Evolutionary conservation across 352 stramenopile genomes (phyloP), one percentile per base, ranked within the genome.

Genomic region (Globisporangium acanthophoron): DNA sequence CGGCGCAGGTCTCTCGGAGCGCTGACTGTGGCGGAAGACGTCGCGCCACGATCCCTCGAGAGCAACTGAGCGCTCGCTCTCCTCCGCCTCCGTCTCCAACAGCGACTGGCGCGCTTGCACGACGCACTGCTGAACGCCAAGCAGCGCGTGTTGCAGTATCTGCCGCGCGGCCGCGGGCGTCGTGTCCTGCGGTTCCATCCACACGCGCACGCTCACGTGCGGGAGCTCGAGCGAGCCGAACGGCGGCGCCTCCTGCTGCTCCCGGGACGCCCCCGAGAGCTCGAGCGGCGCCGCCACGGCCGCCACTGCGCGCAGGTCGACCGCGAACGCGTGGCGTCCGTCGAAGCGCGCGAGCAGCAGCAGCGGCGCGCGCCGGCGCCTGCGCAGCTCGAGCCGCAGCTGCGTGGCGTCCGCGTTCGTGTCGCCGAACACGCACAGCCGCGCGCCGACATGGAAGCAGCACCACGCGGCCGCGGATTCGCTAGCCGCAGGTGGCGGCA

Each of bases 401-500:
- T 78, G 58, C 8, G 72, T 74, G 50, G 69, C 61, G 46, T 80
- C 72, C 40, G 78, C 64, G 8, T 51, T 48, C 1, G 27, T 52
- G 16, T 67, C 44, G 6, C 24, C 54, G 48, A 78, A 80, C 48
- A 76, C 66, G 56, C 69, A 80, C 21, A 70, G 69, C 27, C 64
- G 61, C 40, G 21, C n/a, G 18, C 39, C 72, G 12, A 62, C 50
- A n/a, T 80, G 61, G 58, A 80, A 78, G 55, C 64, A 80, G 35
- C 66, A 66, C 49, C 58, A 75, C 45, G 59, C 59, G 1, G 29
- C 52, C 16, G 20, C 18, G 3, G 18, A 20, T 18, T 13, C 13
- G 9, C 27, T 5, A 21, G 44, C 21, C 18, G 33, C 4, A n/a
- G 31, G 47, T 21, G 31, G 47, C 31, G 40, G 33, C 18, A 52